phyloP scores from a whole-genome alignment of 495 filamentous ascomycete genomes.

The Penicillium diatomitis region DNA sequence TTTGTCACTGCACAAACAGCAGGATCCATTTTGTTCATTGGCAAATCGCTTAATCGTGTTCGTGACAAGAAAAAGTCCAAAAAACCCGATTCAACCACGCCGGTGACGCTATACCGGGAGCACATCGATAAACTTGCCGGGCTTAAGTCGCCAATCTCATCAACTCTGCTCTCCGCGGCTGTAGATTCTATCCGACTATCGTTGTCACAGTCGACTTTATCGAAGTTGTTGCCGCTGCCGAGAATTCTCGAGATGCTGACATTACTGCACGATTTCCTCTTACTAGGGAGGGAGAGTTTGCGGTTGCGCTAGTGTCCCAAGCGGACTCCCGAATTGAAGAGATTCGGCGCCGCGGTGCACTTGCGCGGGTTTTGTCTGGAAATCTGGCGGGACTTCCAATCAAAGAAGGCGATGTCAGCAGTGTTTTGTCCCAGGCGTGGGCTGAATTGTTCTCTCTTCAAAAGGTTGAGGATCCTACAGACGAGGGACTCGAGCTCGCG shows the following conservation, averaged over 20 bases:
- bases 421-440: slow-evolving; percentile 68
- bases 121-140: slow-evolving; percentile 67
- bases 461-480: slow-evolving; percentile 62
- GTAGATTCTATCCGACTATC: slow-evolving; percentile 71
- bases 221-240: slow-evolving; percentile 65
- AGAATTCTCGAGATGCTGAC: slow-evolving; percentile 68
- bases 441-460: slow-evolving; percentile 63
- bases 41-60: slow-evolving; percentile 78
- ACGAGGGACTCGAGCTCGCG: slow-evolving; percentile 70
- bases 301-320: slow-evolving; percentile 72
- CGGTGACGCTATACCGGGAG: slow-evolving; percentile 55
- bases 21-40: slow-evolving; percentile 81
- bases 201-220: slow-evolving; percentile 70
- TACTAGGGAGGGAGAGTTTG: slow-evolving; percentile 89
- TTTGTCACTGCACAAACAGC: slow-evolving; percentile 72
- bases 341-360: slow-evolving; percentile 26
- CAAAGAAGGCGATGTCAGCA: slow-evolving; percentile 78
- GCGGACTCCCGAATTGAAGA: slow-evolving; percentile 65
- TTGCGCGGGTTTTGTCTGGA: slow-evolving; percentile 14
- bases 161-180: slow-evolving; percentile 56
- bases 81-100: slow-evolving; percentile 28
- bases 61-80: slow-evolving; percentile 39
- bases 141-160: slow-evolving; percentile 63
- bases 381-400: slow-evolving; percentile 51
- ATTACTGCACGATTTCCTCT: slow-evolving; percentile 75